Evolutionary conservation across 2,329 filamentous ascomycete species (phyloP).

Genomic region (Epichloe sp.): DNA sequence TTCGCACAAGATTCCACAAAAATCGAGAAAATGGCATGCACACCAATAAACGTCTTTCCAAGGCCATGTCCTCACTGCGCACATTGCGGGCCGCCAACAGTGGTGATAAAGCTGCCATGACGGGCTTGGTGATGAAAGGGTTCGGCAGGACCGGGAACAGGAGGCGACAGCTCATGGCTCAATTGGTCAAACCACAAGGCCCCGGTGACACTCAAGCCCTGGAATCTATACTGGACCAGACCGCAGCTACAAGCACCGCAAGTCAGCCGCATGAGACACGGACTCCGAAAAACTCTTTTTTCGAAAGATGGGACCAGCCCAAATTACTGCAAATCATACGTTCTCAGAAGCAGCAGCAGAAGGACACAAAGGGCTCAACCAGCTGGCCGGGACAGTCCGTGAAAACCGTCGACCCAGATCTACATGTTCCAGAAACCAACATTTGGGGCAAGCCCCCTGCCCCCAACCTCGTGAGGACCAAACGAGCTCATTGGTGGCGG

Average conservation of each 20-base stretch:
- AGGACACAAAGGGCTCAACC: conserved; percentile 8
- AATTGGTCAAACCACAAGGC: conserved; percentile 23
- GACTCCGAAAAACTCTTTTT: conserved; percentile 19
- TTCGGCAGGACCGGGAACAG: conserved; percentile 41
- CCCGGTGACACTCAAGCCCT: conserved; percentile 29
- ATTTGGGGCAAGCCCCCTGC: conserved; percentile 36
- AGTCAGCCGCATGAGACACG: background rate
- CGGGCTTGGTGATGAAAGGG: conserved; percentile 31
- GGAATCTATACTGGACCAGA: conserved; percentile 16
- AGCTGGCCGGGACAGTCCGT: conserved; percentile 15
- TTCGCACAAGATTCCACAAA: conserved; percentile 33
- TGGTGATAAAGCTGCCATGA: conserved; percentile 35
- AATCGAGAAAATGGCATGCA: conserved; percentile 19
- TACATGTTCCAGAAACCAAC: conserved; percentile 27
- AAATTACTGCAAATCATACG: conserved; percentile 29
- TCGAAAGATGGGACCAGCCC: conserved; percentile 35
- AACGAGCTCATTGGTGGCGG: conserved; percentile 36
- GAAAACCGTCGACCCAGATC: conserved; percentile 21
- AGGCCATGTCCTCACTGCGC: conserved; percentile 31
- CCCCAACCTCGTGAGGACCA: conserved; percentile 26
- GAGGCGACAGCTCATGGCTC: conserved; percentile 32
- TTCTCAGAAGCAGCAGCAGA: conserved; percentile 27
- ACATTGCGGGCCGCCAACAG: conserved; percentile 38
- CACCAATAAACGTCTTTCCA: conserved; percentile 20
- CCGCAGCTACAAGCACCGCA: background rate